Base-by-base conservation (phyloP, 768 basidiomycete species). In the Leccinum pellstonianum region DNA sequence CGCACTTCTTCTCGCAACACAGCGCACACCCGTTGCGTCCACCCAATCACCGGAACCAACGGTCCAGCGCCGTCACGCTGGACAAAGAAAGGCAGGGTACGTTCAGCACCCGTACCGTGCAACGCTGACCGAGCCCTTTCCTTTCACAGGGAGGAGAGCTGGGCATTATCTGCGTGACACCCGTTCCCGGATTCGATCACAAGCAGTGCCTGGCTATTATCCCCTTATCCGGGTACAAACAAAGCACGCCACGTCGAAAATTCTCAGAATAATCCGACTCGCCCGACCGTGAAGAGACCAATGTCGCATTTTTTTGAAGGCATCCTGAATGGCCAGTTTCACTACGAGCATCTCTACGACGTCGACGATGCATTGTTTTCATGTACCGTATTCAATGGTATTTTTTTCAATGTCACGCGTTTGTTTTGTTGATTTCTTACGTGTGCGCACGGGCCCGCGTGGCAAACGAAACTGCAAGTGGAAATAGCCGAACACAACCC, bases 401-500 rank as follows among this genome's bases (percentile, higher is more conserved):
- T 64, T 69, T 72, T 66, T 65, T 62, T 68, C 67, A 70, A 72
- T 72, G 56, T 63, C 61, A 65, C 56, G 49, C 69, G 55, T 72
- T 71, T 66, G 51, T 66, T 73, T 73, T 70, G 73, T 68, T 75
- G 68, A 70, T 73, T 73, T 74, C 69, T 73, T 74, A 70, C 70
- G 74, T 73, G 73, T 68, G 66, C 64, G 73, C 73, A 74, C 73
- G 74, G 73, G 73, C 74, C 73, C 73, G 70, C 73, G 73, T 74
- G 73, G 73, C 73, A 75, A 73, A 72, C 64, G 68, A 71, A 74
- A 74, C 72, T 75, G 58, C 69, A 71, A 66, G 65, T 74, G 73
- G 73, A 74, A 74, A 74, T 75, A 74, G 70, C 73, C 74, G 73
- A 75, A 66, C 74, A 68, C 67, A 74, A 72, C 74, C 73, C 68